phyloP scores from a whole-genome alignment of 192 early-diverging fungal species.

The Entomortierella beljakovae region DNA sequence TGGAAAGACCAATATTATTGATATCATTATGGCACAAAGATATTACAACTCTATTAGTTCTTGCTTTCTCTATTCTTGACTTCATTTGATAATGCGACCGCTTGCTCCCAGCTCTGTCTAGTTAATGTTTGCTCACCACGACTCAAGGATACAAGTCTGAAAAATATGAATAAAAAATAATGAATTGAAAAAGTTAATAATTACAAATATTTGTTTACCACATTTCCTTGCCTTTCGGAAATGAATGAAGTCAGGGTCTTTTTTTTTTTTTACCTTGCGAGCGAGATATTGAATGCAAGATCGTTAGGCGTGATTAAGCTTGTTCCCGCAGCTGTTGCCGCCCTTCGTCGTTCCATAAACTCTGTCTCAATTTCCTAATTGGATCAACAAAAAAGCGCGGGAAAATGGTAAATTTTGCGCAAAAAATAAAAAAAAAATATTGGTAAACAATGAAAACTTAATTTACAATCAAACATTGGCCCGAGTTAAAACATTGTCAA shows the following conservation, averaged over 20 bases:
- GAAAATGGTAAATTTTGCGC: conserved; percentile 5
- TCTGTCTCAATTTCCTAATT: conserved; percentile 53
- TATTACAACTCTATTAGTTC: background rate
- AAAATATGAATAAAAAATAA: background rate
- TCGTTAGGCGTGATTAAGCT: conserved; percentile 38
- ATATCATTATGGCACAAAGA: no score
- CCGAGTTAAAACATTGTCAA: no score
- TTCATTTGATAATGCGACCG: conserved; percentile 21
- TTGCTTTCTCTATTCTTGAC: conserved; percentile 18
- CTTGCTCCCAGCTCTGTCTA: conserved; percentile 33
- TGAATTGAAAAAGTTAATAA: background rate
- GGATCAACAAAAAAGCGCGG: conserved; percentile 34
- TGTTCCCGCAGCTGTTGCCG: conserved; percentile 32
- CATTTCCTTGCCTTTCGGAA: background rate
- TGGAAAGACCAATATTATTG: no score
- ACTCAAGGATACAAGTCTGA: conserved; percentile 42
- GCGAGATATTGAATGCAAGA: conserved; percentile 40
- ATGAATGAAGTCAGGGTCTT: background rate
- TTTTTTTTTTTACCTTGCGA: conserved; percentile 38
- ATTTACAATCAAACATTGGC: background rate
- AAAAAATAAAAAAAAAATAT: conserved; percentile 5
- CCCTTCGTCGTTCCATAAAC: conserved; percentile 51
- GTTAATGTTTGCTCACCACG: conserved; percentile 25
- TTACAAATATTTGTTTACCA: background rate
- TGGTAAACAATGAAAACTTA: background rate